Base-by-base conservation (phyloP, 768 basidiomycete species). In the Boletus tylopilopsis region DNA sequence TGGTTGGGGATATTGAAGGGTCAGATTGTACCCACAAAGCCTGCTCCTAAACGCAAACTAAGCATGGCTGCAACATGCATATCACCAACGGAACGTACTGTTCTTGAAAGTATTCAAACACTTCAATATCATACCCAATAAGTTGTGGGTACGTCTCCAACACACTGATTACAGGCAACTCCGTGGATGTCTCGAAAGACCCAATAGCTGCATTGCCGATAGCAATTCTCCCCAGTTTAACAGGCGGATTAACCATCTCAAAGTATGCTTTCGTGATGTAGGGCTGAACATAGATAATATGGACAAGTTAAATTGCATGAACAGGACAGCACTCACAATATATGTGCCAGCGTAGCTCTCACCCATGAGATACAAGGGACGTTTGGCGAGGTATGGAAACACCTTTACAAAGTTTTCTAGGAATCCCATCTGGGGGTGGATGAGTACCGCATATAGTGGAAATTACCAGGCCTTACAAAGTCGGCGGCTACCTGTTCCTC, bases 211-310 rank as follows among this genome's bases (percentile, higher is more conserved):
- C 84, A 64, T 88, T 81, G 4, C 87, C 86, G 41, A 90, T 85
- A 16, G 76, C 80, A 49, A 88, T 76, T 59, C 81, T 82, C 1
- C 76, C 69, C 19, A 90, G 71, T 6, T 78, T 79, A 16, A 88
- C 84, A 0, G 87, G 85, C 10, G 86, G 83, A 34, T 77, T 76
- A 1, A 71, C 50, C 67, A 78, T 73, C 38, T 67, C 71, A 57
- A 90, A 84, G 61, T 85, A 83, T 7, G 82, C 68, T 64, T 86
- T 85, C 51, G 82, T 71, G 58, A 90, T 89, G 60, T 88, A 87
- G 4, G 86, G 85, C 84, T 87, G 9, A 82, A 70, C 6, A 5
- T 2, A 16, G 16, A 5, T 47, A 13, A 22, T 2, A 37, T 5
- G 12, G 11, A 42, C 29, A 25, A 27, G 22, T 6, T 29, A 15